Conservation (phyloP, 768 basidiomycete genomes). For the Termitomyces sp. region DNA sequence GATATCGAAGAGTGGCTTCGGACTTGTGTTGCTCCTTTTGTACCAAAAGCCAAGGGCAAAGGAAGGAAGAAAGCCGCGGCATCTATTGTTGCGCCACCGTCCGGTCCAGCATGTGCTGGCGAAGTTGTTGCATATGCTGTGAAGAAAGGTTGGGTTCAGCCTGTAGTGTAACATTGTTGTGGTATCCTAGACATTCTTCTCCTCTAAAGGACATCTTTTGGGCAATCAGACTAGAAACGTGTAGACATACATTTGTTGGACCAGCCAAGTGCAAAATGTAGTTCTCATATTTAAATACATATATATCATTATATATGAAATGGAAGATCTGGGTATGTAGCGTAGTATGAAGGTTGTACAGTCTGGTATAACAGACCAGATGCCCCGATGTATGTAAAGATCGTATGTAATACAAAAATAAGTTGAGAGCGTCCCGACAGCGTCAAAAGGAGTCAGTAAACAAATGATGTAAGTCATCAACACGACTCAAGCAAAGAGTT, state of each 20-base stretch:
- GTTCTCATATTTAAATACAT: background rate
- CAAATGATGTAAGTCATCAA: constrained; percentile 6
- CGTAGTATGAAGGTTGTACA: constrained; percentile 5
- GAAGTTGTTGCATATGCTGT: constrained; percentile 63
- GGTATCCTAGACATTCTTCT: background rate
- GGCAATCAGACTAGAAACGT: background rate
- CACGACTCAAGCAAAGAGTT: constrained; percentile 40
- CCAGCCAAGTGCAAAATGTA: background rate
- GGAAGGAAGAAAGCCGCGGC: constrained; percentile 30
- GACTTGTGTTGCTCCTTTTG: constrained; percentile 37
- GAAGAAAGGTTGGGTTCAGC: constrained; percentile 59
- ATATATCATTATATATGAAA: constrained; percentile 4
- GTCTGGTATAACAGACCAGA: constrained; percentile 4
- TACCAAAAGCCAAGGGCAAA: constrained; percentile 33
- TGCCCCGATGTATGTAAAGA: constrained; percentile 2
- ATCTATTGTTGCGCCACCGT: constrained; percentile 7
- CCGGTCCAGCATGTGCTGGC: constrained; percentile 45
- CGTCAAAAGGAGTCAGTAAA: background rate
- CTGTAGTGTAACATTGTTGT: constrained; percentile 10
- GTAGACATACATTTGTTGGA: background rate
- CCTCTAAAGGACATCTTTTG: background rate
- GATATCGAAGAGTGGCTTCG: constrained; percentile 63
- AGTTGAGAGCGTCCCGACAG: constrained; percentile 3
- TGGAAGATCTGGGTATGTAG: constrained; percentile 2
- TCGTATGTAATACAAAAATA: background rate